Evolutionary conservation across 208 protist species (phyloP), one percentile per base, ranked within the genome.

Genomic region (Acanthamoeba lenticulata): DNA sequence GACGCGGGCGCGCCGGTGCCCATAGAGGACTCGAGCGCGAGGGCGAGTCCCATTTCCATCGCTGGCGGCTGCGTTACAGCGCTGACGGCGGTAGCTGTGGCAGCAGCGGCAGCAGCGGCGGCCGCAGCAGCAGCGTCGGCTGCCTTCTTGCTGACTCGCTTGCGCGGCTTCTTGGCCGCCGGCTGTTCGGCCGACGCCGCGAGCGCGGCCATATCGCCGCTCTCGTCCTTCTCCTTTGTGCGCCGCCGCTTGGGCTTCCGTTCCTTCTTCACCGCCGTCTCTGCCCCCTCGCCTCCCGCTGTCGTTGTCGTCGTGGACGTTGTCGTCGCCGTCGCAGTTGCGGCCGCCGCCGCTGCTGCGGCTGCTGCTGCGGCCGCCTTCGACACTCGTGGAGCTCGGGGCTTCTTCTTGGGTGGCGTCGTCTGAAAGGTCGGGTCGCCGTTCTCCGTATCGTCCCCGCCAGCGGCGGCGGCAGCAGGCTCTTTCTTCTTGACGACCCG

Each of bases 181-280:
- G 81, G 44, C 49, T 90, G 34, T 24, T 90, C 81, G 29, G 29
- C 62, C 5, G 62, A 40, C 32, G 62, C 52, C 15, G 81, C 49
- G 4, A 67, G 29, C 21, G 47, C 81, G 19, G 81, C 81, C 34
- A 45, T 90, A 13, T 40, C 52, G 47, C 38, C 81, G n/a, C n/a
- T n/a, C n/a, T n/a, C n/a, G 21, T 90, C 81, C 34, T 67, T 45
- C 24, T 90, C 38, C 49, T 57, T 67, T 15, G 44, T 90, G 9
- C 49, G 42, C 42, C 49, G 7, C 38, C 81, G 81, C 81, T 90
- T 90, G 7, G 81, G 44, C 52, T 90, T 90, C 11, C 81, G 47
- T 29, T 90, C 81, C 52, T 90, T 86, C 77, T 86, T 86, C 19
- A 24, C 52, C 9, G 19, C 52, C 9, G 6, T 27, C 38, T 44